Percentiles rank a stretch among this genome's conserved stretches.
Evolutionary conservation across 345 rosid species (phyloP).

Genomic region (Acer yangbiense): DNA sequence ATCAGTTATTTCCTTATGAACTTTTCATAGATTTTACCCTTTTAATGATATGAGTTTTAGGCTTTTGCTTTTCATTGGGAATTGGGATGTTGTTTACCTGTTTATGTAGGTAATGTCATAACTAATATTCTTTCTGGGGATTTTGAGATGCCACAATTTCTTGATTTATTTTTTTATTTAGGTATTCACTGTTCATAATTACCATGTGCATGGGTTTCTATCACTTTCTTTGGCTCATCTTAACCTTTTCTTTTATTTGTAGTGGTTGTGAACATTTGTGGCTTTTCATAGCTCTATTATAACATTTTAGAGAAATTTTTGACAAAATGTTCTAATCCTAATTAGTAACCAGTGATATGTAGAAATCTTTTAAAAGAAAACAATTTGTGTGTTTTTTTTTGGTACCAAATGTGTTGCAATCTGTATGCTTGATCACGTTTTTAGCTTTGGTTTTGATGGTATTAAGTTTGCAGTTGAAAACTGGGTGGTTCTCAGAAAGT

Average conservation of each 20-base stretch:
- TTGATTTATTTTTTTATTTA: not conserved
- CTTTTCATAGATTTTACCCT: not conserved
- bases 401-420: not conserved
- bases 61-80: not conserved
- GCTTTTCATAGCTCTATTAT: not conserved
- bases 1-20: not conserved
- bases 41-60: not conserved
- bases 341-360: not conserved
- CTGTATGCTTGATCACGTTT: conserved; percentile 11
- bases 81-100: not conserved
- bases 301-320: not conserved
- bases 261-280: not conserved
- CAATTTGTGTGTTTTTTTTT: not conserved
- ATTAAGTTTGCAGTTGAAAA: conserved; percentile 58
- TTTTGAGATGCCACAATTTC: not conserved
- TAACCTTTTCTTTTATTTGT: not conserved
- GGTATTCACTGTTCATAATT: not conserved
- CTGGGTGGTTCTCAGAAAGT: conserved; percentile 86
- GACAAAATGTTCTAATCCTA: not conserved
- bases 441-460: conserved; percentile 16
- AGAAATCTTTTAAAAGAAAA: not conserved
- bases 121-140: not conserved
- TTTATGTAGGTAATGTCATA: not conserved
- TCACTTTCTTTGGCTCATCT: not conserved
- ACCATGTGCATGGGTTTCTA: not conserved